phyloP scores from a whole-genome alignment of 352 stramenopile species.

The Paralagenidium karlingii region DNA sequence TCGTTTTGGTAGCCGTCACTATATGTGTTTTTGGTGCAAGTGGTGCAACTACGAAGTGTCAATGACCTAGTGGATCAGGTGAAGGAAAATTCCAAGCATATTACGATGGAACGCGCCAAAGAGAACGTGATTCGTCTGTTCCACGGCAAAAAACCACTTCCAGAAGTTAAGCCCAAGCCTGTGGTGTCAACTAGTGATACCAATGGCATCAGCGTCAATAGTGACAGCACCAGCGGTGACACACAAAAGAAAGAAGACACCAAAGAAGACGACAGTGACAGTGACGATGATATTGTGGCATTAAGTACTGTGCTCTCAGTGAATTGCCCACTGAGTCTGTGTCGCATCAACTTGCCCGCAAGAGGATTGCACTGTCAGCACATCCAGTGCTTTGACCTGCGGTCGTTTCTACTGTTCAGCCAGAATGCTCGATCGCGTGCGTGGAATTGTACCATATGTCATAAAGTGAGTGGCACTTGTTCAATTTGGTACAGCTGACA shows the following conservation, averaged over 20 bases:
- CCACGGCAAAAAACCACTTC: no score
- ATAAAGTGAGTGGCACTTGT: slow-evolving; percentile 44
- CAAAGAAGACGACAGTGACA: slow-evolving; percentile 57
- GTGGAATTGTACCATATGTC: slow-evolving; percentile 86
- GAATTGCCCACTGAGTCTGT: slow-evolving; percentile 76
- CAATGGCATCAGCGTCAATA: no score
- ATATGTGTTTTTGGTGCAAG: slow-evolving; percentile 62
- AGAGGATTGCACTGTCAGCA: slow-evolving; percentile 87
- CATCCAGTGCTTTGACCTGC: slow-evolving; percentile 93
- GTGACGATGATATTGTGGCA: slow-evolving; percentile 63
- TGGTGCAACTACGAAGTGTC: slow-evolving; percentile 52
- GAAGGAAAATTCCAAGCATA: slow-evolving; percentile 32
- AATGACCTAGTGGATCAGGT: slow-evolving; percentile 51
- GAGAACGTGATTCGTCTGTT: slow-evolving; percentile 72
- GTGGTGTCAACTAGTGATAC: no score
- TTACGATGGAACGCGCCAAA: slow-evolving; percentile 64
- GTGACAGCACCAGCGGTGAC: no score
- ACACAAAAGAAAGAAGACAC: no score
- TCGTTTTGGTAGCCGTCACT: no score
- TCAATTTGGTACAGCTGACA: not conserved
- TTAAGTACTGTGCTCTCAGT: slow-evolving; percentile 83
- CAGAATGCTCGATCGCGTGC: slow-evolving; percentile 73
- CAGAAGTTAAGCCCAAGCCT: no score
- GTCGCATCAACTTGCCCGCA: slow-evolving; percentile 82
- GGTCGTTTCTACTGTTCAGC: slow-evolving; percentile 87